Evolutionary conservation across 2,329 filamentous ascomycete species (phyloP), one percentile per base, ranked within the genome.

Genomic region (Magnaporthales sp.): DNA sequence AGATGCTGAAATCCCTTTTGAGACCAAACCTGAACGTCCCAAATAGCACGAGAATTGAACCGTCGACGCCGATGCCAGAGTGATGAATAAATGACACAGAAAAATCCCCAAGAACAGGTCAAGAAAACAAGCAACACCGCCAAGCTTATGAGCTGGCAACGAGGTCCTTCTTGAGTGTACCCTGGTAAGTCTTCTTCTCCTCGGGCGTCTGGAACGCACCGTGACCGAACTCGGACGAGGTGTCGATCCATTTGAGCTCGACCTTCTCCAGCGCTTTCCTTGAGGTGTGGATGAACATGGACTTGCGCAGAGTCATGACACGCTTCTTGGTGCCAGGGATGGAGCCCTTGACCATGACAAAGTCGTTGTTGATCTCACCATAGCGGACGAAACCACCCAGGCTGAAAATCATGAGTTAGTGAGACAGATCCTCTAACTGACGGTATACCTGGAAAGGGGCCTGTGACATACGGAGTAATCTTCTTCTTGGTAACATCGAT

Each of bases 211-310:
- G 95, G 92, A 96, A 99, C 78, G 93, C 94, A 89, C 95, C 95
- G 86, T 99, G 95, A 83, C 95, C 95, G 83, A 99, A 99, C 88
- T 99, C 96, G 85, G 93, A 97, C 70, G 93, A 97, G 76, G 95
- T 99, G 79, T 99, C 95, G 91, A 99, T 99, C 95, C 95, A 99
- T 86, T 99, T 99, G 86, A 99, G 91, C 79, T 94, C 92, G 81
- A 98, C 91, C 92, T 99, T 98, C 91, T 99, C 95, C 78, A 97
- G 87, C 67, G 95, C 92, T 81, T 90, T 93, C 80, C 95, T 88
- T 79, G 91, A 97, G 75, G 93, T 98, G 88, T 99, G 95, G 70
- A 86, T 87, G 89, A 95, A 98, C 88, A 99, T 95, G 74, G 94
- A 96, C 88, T 98, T 99, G 83, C 95, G 91, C 76, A 99, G 91